These are phyloP conservation scores for Corynespora cassiicola DNA, from an alignment of 2,329 filamentous ascomycete genomes.

Conservation along the genomic window DNA sequence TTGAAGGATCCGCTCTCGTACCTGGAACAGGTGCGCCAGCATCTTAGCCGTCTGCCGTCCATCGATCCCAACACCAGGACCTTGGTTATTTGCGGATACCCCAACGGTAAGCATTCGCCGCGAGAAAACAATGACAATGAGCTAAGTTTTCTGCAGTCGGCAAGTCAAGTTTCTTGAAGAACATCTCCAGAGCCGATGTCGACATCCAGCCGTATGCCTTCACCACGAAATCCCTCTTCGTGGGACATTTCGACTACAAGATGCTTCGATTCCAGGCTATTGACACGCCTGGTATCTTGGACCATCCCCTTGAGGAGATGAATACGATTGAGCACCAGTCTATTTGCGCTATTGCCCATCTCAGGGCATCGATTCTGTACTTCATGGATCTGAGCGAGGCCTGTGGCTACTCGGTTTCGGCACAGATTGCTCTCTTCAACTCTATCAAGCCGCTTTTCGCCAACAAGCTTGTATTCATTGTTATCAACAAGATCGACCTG, in stretches of 20 bases:
- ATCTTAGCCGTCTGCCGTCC: constrained; percentile 94
- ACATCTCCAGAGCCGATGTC: constrained; percentile 91
- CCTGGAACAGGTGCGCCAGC: constrained; percentile 95
- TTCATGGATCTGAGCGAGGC: constrained; percentile 98
- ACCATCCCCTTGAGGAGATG: constrained; percentile 98
- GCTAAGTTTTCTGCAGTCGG: no score
- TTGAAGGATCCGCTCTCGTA: constrained; percentile 95
- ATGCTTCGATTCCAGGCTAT: constrained; percentile 89
- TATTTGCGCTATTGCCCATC: constrained; percentile 96
- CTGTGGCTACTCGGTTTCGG: constrained; percentile 91
- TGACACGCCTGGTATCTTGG: constrained; percentile 97
- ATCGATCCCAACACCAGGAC: constrained; percentile 98
- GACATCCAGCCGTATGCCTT: constrained; percentile 98
- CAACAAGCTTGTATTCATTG: constrained; percentile 96
- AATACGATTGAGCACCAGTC: constrained; percentile 97
- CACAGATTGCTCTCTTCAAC: constrained; percentile 93
- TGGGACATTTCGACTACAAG: constrained; percentile 98
- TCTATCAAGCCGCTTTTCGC: constrained; percentile 86
- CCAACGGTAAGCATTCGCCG: constrained; percentile 88
- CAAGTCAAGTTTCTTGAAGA: constrained; percentile 94
- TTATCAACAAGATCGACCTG: constrained; percentile 98
- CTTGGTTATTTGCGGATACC: constrained; percentile 94
- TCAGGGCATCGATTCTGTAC: constrained; percentile 93
- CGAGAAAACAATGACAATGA: no score
- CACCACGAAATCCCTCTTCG: constrained; percentile 96